Base-by-base conservation (phyloP, 2,329 filamentous ascomycete genomes). In the Cordyceps farinosa region DNA sequence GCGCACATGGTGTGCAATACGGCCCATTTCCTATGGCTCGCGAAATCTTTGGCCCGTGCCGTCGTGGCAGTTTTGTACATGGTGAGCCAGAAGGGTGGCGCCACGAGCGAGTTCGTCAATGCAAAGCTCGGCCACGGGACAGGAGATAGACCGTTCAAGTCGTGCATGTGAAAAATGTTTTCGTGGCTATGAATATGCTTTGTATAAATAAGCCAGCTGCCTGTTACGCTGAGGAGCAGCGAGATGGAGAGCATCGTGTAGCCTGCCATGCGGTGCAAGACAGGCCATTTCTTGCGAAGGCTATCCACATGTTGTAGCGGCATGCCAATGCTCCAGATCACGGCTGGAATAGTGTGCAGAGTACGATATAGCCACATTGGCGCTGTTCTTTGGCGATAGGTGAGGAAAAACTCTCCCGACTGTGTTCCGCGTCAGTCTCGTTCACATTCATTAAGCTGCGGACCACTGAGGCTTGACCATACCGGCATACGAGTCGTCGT, bases 281-380 rank as follows among this genome's bases (percentile, higher is more conserved):
- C 62, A 9, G 62, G 62, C 55, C 48, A 60, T n/a, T 38, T 42
- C 13, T 38, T 38, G 34, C 62, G 62, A 4, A 61, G 34, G n/a
- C 50, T 13, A 29, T 54, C 62, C 3, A 61, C 50, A 10, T 64
- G 62, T 42, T 64, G 62, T 3, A 64, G 42, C 3, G 62, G 62
- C 55, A 64, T 64, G 32, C 36, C 29, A 3, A 64, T 32, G 51
- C 62, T 61, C 62, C 62, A 64, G 10, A 61, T 29, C 4, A 55
- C 44, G 17, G 62, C 55, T 0, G 62, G 62, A 5, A 58, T 1
- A 32, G 55, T 44, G 44, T 58, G 55, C 10, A 58, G 44, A 17
- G n/a, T 17, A 30, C 55, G 42, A 29, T 58, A 58, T 11, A 48
- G n/a, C 55, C 42, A 48, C 55, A 48, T 38, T 5, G 44, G 44